Conservation (phyloP, 495 filamentous ascomycete genomes). For the Aspergillus baeticus region DNA sequence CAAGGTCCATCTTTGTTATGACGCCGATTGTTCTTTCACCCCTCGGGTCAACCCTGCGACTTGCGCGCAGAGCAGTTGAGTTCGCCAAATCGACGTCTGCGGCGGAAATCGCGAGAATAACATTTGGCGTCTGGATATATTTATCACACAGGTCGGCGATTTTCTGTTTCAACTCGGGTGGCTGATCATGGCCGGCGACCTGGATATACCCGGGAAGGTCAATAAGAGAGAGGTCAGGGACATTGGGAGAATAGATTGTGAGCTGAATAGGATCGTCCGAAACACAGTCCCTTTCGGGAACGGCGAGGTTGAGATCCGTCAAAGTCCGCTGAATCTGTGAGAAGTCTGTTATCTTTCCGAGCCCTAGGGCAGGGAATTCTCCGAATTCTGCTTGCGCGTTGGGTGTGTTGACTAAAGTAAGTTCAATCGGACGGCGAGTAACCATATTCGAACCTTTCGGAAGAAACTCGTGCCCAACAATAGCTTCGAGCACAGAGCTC, state of each 20-base stretch:
- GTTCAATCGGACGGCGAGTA: constrained; percentile 91
- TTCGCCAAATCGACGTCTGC: constrained; percentile 97
- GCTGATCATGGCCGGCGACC: constrained; percentile 87
- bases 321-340: constrained; percentile 87
- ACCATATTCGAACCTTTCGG: constrained; percentile 99
- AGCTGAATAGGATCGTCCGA: constrained; percentile 96
- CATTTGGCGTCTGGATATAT: constrained; percentile 94
- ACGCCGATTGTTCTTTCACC: constrained; percentile 97
- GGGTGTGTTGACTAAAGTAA: constrained; percentile 94
- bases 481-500: constrained; percentile 94
- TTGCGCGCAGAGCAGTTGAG: constrained; percentile 88
- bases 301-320: constrained; percentile 91
- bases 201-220: constrained; percentile 98
- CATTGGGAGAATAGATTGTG: constrained; percentile 89
- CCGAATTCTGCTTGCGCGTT: constrained; percentile 89
- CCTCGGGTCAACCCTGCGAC: constrained; percentile 86
- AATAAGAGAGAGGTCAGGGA: constrained; percentile 94
- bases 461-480: constrained; percentile 96
- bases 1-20: constrained; percentile 98
- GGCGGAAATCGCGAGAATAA: constrained; percentile 95
- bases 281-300: constrained; percentile 86
- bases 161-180: constrained; percentile 87
- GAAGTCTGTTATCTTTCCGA: constrained; percentile 93
- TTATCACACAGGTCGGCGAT: constrained; percentile 97
- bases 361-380: constrained; percentile 89